Base-by-base conservation (phyloP, 1,284 basidiomycete species). In the Peniophora sp. region DNA sequence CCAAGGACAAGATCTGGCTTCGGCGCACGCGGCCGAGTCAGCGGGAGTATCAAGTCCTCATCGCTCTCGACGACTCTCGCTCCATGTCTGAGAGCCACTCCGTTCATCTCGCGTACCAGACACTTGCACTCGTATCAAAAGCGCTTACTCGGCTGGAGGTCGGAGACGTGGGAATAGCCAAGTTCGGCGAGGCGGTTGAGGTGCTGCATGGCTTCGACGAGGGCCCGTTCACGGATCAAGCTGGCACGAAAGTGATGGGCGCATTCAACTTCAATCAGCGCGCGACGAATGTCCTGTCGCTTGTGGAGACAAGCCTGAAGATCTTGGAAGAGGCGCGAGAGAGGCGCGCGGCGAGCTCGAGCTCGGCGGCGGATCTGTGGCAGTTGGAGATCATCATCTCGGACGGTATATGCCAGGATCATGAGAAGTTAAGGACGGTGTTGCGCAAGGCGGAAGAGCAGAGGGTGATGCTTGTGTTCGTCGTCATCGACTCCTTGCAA, bases 1-100 rank as follows among this genome's bases (percentile, higher is more conserved):
- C 95, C 52, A 99, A 99, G 68, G 97, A 99, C 77, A 97, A 97
- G 72, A 99, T 99, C 60, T 99, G 97, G 97, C 75, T 99, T 32
- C 85, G 97, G 24, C 81, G 97, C 24, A 97, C 95, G 3, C 85
- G 91, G 53, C 96, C 97, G 0, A 92, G 89, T 60, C 84, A 92
- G 62, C 83, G 97, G 48, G 95, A 98, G 65, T 99, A 99, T 67
- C 97, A 99, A 63, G 86, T 99, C 2, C 79, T 99, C 44, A 78
- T 99, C 49, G 88, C 93, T 5, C 82, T 99, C 49, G 97, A 99
- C 64, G 97, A 99, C 72, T 97, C 93, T 17, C 84, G 87, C 42
- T 97, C 93, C 35, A 99, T 99, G 97, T 87, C 93, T 3, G 94
- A 94, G 64, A 88, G 86, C 6, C 90, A 92, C 56, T 93, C 93